A percentile compares a stretch with the other conserved stretches of the same genome.
These are phyloP conservation scores for Sphaerulina musiva DNA, from an alignment of 2,329 filamentous ascomycete species.

Conservation along the genomic window DNA sequence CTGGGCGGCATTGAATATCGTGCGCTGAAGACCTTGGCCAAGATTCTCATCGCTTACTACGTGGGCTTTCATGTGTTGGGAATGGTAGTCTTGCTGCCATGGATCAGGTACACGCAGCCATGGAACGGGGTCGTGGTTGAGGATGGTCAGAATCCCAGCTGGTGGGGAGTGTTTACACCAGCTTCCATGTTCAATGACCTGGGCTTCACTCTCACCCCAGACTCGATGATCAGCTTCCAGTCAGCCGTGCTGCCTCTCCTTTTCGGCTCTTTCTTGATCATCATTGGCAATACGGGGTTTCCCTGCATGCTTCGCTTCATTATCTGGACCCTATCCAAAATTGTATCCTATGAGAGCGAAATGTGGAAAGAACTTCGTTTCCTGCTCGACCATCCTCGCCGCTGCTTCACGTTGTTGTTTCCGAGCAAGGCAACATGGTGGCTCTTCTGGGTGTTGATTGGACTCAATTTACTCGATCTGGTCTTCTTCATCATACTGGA, in stretches of 20 bases:
- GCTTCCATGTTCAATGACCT: slow-evolving; percentile 89
- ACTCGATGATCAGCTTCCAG: slow-evolving; percentile 90
- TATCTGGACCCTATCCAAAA: slow-evolving; percentile 72
- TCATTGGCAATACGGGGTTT: slow-evolving; percentile 93
- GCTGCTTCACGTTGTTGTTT: slow-evolving; percentile 93
- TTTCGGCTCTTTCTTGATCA: slow-evolving; percentile 75
- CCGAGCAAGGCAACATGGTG: slow-evolving; percentile 89
- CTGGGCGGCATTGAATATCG: slow-evolving; percentile 95
- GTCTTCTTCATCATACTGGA: slow-evolving; percentile 91
- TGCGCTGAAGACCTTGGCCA: slow-evolving; percentile 74
- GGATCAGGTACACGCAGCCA: slow-evolving; percentile 60
- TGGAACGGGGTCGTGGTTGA: slow-evolving; percentile 62
- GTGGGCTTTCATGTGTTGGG: slow-evolving; percentile 75
- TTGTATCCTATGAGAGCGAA: slow-evolving; percentile 59
- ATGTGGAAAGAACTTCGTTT: slow-evolving; percentile 88
- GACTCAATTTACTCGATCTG: slow-evolving; percentile 77
- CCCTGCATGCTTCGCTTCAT: slow-evolving; percentile 89
- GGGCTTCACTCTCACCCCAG: slow-evolving; percentile 84
- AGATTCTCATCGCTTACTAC: slow-evolving; percentile 73
- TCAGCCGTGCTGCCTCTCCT: slow-evolving; percentile 68
- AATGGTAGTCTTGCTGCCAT: slow-evolving; percentile 66
- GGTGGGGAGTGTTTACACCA: slow-evolving; percentile 89
- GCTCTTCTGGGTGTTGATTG: slow-evolving; percentile 78
- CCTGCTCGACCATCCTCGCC: slow-evolving; percentile 84
- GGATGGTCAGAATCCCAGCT: slow-evolving; percentile 57